These are phyloP conservation scores for Letharia columbiana DNA, from an alignment of 495 filamentous ascomycete species.

Conservation along the genomic window DNA sequence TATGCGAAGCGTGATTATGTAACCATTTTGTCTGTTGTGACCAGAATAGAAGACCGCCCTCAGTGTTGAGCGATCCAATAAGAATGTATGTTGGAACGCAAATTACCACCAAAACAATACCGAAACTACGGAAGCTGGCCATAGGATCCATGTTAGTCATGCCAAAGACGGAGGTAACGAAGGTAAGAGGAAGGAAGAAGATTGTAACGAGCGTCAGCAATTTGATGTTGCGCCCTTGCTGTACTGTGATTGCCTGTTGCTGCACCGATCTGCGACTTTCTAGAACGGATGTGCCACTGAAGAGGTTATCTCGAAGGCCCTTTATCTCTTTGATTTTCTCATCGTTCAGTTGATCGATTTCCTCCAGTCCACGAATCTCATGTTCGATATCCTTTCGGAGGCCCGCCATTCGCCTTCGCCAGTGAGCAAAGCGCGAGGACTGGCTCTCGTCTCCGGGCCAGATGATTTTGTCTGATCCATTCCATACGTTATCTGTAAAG, in stretches of 20 bases:
- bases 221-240: conserved; percentile 40
- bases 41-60: conserved; percentile 18
- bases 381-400: conserved; percentile 25
- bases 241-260: conserved; percentile 32
- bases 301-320: conserved; percentile 36
- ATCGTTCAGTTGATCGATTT: conserved; percentile 22
- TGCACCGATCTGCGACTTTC: conserved; percentile 34
- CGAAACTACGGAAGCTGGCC: conserved; percentile 31
- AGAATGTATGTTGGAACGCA: conserved; percentile 40
- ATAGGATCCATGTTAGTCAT: conserved; percentile 37
- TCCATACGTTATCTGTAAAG: conserved; percentile 46
- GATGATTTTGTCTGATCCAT: conserved; percentile 37
- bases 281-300: conserved; percentile 35
- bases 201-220: conserved; percentile 40
- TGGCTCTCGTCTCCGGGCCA: conserved; percentile 31
- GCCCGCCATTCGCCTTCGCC: conserved; percentile 25
- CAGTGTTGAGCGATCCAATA: conserved; percentile 36
- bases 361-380: conserved; percentile 23
- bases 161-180: conserved; percentile 39
- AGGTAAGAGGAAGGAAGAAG: conserved; percentile 40
- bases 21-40: conserved; percentile 6
- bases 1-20: conserved; percentile 1
- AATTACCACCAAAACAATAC: conserved; percentile 32
- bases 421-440: conserved; percentile 25
- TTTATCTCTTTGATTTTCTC: conserved; percentile 32